A percentile compares a stretch with the other conserved stretches of the same genome.
Conservation (phyloP, 2,329 filamentous ascomycete species). For the Lecanicillium sp. region DNA sequence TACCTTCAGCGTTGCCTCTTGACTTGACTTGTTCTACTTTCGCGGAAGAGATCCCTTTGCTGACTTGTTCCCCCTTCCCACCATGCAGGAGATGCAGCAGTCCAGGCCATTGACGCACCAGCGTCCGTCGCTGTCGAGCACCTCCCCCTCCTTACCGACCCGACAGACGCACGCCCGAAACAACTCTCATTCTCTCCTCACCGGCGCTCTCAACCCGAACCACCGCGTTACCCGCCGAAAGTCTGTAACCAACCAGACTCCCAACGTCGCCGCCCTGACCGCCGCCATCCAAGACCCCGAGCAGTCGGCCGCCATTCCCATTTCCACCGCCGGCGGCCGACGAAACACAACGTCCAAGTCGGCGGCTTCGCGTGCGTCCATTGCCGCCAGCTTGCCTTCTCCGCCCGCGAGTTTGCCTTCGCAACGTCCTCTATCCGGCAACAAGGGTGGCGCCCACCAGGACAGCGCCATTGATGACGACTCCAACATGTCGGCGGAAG, state of each 20-base stretch:
- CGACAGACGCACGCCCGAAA: conserved; percentile 62
- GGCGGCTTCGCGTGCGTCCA: conserved; percentile 42
- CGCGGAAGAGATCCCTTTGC: conserved; percentile 17
- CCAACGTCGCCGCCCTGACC: conserved; percentile 68
- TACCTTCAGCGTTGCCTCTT: not conserved
- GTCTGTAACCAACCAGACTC: conserved; percentile 72
- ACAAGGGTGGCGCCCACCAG: conserved; percentile 40
- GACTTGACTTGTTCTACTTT: conserved; percentile 15
- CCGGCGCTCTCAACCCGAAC: conserved; percentile 66
- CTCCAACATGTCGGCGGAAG: conserved; percentile 46
- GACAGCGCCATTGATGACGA: conserved; percentile 65
- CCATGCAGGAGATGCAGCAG: conserved; percentile 51
- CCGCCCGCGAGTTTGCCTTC: conserved; percentile 62
- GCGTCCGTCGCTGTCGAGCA: conserved; percentile 50
- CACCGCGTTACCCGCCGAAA: conserved; percentile 89
- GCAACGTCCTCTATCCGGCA: conserved; percentile 41
- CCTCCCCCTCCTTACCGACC: conserved; percentile 46
- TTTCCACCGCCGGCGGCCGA: conserved; percentile 44
- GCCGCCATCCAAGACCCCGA: conserved; percentile 64
- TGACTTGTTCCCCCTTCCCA: conserved; percentile 20
- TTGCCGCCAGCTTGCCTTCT: conserved; percentile 49
- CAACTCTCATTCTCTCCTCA: conserved; percentile 74
- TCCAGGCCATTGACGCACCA: conserved; percentile 60
- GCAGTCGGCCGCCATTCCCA: conserved; percentile 45
- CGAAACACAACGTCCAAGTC: conserved; percentile 64